Conservation (phyloP, 2,329 filamentous ascomycete genomes). For the Penicillium sp. region DNA sequence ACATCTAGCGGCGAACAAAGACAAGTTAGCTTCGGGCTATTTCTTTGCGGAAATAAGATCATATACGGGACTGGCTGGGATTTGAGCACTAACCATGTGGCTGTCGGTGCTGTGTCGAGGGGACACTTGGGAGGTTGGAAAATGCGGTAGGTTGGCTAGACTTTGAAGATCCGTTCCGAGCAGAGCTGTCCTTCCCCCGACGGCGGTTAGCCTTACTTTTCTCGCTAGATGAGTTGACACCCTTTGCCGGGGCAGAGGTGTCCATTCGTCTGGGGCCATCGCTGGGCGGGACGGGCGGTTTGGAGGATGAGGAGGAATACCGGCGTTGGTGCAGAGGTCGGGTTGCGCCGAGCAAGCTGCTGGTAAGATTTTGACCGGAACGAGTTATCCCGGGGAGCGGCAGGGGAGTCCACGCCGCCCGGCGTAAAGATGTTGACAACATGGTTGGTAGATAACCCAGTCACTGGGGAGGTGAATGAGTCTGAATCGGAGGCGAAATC, state of each 20-base stretch:
- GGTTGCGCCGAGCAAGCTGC: slow-evolving; percentile 26
- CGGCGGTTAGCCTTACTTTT: slow-evolving; percentile 32
- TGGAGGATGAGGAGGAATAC: slow-evolving; percentile 43
- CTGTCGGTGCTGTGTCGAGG: slow-evolving; percentile 42
- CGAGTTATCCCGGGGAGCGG: slow-evolving; percentile 30
- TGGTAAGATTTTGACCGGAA: slow-evolving; percentile 26
- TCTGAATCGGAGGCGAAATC: slow-evolving; percentile 31
- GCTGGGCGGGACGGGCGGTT: slow-evolving; percentile 39
- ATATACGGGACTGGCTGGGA: background rate
- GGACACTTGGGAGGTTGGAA: slow-evolving; percentile 42
- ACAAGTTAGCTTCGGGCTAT: slow-evolving; percentile 1
- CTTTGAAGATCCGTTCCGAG: slow-evolving; percentile 28
- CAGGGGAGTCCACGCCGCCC: slow-evolving; percentile 34
- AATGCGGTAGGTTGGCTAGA: slow-evolving; percentile 33
- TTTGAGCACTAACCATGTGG: slow-evolving; percentile 36
- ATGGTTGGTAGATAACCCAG: slow-evolving; percentile 29
- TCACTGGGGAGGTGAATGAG: slow-evolving; percentile 20
- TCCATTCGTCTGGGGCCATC: slow-evolving; percentile 39
- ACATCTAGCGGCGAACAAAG: slow-evolving; percentile 54
- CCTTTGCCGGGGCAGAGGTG: slow-evolving; percentile 33
- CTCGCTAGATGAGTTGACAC: slow-evolving; percentile 31
- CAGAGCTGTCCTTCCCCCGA: slow-evolving; percentile 29
- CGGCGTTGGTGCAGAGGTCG: slow-evolving; percentile 38
- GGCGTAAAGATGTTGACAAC: slow-evolving; percentile 41
- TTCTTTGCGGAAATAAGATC: background rate